A percentile compares a stretch with the other conserved stretches of the same genome.
phyloP scores from a whole-genome alignment of 1,284 basidiomycete genomes.

The Caloboletus firmus region DNA sequence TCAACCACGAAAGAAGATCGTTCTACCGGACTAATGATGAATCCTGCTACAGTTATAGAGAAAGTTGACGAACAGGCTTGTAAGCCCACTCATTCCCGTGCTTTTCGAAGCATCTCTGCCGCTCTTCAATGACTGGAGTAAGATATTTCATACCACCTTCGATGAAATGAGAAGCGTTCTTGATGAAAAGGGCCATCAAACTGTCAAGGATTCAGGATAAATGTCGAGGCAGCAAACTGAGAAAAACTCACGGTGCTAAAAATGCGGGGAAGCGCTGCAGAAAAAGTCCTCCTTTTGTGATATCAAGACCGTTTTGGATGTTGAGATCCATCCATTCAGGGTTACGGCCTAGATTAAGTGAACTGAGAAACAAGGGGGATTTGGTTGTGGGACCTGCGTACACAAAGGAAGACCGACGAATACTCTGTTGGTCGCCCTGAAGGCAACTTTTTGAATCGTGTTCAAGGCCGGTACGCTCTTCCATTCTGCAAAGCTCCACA shows the following conservation, averaged over 20 bases:
- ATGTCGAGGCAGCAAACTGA: neutral
- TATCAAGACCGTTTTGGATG: slow-evolving; percentile 34
- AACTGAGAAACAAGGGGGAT: neutral
- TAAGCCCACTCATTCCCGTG: slow-evolving; percentile 38
- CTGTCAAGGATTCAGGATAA: neutral
- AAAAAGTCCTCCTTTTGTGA: slow-evolving; percentile 29
- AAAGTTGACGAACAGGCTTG: slow-evolving; percentile 36
- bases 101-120: slow-evolving; percentile 31
- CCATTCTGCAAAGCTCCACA: slow-evolving; percentile 30
- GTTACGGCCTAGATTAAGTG: slow-evolving; percentile 38
- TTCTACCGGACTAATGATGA: slow-evolving; percentile 28
- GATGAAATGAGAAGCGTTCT: slow-evolving; percentile 15
- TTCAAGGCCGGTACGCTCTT: slow-evolving; percentile 21
- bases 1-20: slow-evolving; percentile 46
- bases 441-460: slow-evolving; percentile 30
- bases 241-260: slow-evolving; percentile 37
- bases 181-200: slow-evolving; percentile 16
- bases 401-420: slow-evolving; percentile 45
- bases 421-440: slow-evolving; percentile 38
- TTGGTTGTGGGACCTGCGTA: slow-evolving; percentile 13
- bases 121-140: slow-evolving; percentile 40
- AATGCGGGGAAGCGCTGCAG: slow-evolving; percentile 40
- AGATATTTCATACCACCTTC: slow-evolving; percentile 29
- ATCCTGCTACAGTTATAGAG: neutral
- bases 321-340: slow-evolving; percentile 39